Evolutionary conservation across 2,329 filamentous ascomycete species (phyloP), one percentile per base, ranked within the genome.

Genomic region (Lojkania enalia): DNA sequence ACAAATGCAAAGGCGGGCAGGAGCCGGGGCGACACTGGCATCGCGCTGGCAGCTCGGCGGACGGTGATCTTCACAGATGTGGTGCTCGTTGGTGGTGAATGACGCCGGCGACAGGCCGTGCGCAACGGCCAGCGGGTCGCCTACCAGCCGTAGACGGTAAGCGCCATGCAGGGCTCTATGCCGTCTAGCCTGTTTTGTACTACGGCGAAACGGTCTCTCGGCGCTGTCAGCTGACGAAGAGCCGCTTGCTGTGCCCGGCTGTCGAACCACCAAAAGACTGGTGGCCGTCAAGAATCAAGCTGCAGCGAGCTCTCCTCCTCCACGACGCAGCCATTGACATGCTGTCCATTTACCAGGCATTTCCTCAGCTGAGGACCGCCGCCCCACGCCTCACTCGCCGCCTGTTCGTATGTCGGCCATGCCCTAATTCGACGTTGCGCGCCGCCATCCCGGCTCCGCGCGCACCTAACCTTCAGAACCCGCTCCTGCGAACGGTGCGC

Each of bases 351-450:
- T 71, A 67, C 56, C 60, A 65, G 18, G 51, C 63, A 7, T 62
- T 70, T 38, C 68, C 69, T 20, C 61, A 66, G 52, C 57, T 71
- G 65, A 57, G 66, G 43, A 61, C 58, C 11, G 67, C 66, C 5
- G 66, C 69, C 15, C 69, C 70, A 16, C 64, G 66, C 11, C 66
- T 72, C 42, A 60, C 67, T 2, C 59, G 57, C 30, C 58, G 66
- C 2, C 62, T 72, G 20, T 70, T 71, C 44, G 60, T 59, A 31
- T 63, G 55, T 52, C 53, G 55, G 14, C 62, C 66, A 20, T 66
- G 64, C 51, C 54, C 62, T 58, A 54, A 61, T 50, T 44, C 60
- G 39, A 52, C 60, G n/a, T 39, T 57, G 36, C 60, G 54, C 41
- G 42, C 60, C 37, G 45, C 55, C 35, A 23, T 54, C 35, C 45